Conservation (phyloP, 352 stramenopile species). For the Blastocystis sp. region DNA sequence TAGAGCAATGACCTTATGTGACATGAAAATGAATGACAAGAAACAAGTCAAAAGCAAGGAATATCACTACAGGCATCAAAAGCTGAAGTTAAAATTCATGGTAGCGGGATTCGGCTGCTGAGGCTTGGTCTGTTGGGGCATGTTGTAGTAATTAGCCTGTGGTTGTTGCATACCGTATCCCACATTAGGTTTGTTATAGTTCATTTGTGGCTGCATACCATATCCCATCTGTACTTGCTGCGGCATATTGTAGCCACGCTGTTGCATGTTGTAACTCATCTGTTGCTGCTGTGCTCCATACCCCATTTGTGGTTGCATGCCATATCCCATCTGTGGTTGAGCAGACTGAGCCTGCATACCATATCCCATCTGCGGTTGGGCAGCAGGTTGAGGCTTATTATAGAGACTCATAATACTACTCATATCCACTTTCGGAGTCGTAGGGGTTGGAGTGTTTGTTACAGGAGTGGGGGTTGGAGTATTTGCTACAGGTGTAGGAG, state of each 20-base stretch:
- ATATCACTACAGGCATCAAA: not conserved
- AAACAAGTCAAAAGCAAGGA: slow-evolving; percentile 12
- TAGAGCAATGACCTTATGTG: not conserved
- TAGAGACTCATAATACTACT: slow-evolving; percentile 14
- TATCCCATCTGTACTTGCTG: slow-evolving; percentile 8
- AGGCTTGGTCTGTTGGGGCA: not conserved
- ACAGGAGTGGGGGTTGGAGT: not conserved
- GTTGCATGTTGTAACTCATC: not conserved
- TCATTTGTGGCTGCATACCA: not conserved
- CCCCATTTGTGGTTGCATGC: not conserved
- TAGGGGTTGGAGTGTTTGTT: not conserved
- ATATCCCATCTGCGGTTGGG: not conserved
- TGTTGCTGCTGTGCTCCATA: not conserved
- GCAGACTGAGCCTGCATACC: not conserved
- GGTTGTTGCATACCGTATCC: not conserved
- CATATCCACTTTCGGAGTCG: not conserved
- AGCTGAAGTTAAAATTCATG: slow-evolving; percentile 43
- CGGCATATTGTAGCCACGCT: not conserved
- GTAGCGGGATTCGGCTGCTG: not conserved
- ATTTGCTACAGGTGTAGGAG: not conserved
- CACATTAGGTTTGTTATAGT: not conserved
- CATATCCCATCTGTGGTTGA: not conserved
- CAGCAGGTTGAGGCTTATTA: slow-evolving; percentile 1
- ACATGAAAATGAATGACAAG: slow-evolving; percentile 29
- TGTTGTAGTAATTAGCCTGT: not conserved